phyloP scores from a whole-genome alignment of 257 asterid species.

The Agastache rugosa region DNA sequence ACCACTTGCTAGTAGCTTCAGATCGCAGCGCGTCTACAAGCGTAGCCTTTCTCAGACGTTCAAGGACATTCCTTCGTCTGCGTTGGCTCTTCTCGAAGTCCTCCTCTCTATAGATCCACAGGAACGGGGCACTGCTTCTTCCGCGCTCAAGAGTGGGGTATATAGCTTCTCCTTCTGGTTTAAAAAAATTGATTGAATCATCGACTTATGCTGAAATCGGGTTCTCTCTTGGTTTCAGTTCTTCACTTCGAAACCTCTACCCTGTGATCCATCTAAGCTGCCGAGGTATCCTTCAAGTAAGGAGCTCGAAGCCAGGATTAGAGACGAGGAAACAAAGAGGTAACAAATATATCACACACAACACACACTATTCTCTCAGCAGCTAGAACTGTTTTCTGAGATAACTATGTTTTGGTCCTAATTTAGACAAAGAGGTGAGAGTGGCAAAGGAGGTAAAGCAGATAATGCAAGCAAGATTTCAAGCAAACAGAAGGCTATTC shows the following conservation, averaged over 20 bases:
- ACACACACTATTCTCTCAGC: not conserved
- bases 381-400: not conserved
- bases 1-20: slow-evolving; percentile 83
- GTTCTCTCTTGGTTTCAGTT: slow-evolving; percentile 54
- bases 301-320: slow-evolving; percentile 73
- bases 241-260: slow-evolving; percentile 80
- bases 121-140: slow-evolving; percentile 75
- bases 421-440: slow-evolving; percentile 48
- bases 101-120: slow-evolving; percentile 92
- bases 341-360: slow-evolving; percentile 12
- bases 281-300: slow-evolving; percentile 89
- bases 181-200: not conserved
- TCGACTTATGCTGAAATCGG: not conserved
- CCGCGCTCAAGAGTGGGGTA: slow-evolving; percentile 85
- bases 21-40: slow-evolving; percentile 64
- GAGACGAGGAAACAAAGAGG: slow-evolving; percentile 79
- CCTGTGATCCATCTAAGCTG: slow-evolving; percentile 78
- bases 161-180: not conserved
- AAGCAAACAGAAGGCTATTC: slow-evolving; percentile 32
- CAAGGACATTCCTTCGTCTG: slow-evolving; percentile 77
- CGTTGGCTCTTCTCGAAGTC: slow-evolving; percentile 67
- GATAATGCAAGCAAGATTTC: slow-evolving; percentile 37
- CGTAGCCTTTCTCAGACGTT: slow-evolving; percentile 70
- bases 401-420: slow-evolving; percentile 8
- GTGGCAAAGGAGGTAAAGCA: slow-evolving; percentile 46